A percentile compares a stretch with the other conserved stretches of the same genome.
These are phyloP conservation scores for Panus rudis DNA, from an alignment of 768 basidiomycete species.

Conservation along the genomic window DNA sequence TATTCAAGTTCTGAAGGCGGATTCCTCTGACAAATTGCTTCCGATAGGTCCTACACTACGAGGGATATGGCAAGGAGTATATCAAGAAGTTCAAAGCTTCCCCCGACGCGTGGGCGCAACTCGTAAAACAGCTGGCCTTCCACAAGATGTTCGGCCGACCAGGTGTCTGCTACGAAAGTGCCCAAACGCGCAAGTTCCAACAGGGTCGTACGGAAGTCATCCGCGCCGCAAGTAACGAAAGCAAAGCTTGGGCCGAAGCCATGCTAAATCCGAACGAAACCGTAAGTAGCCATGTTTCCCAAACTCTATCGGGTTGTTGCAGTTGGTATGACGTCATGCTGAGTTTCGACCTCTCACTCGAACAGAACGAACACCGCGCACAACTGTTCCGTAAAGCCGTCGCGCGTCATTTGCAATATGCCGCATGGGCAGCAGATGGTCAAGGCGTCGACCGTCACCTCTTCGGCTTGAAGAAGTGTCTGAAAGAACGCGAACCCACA, in stretches of 20 bases:
- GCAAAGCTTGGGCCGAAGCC: constrained; percentile 80
- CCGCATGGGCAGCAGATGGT: constrained; percentile 87
- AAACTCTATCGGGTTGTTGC: not conserved
- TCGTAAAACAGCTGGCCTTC: constrained; percentile 95
- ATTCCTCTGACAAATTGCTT: not conserved
- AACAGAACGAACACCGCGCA: constrained; percentile 49
- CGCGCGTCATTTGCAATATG: constrained; percentile 79
- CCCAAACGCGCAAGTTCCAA: constrained; percentile 90
- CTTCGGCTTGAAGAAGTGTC: constrained; percentile 83
- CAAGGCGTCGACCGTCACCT: constrained; percentile 94
- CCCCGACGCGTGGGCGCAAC: constrained; percentile 93
- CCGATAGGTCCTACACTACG: constrained; percentile 23
- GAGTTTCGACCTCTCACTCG: not conserved
- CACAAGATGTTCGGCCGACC: constrained; percentile 74
- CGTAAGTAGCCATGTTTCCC: constrained; percentile 29
- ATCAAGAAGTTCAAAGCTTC: constrained; percentile 80
- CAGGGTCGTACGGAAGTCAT: constrained; percentile 94
- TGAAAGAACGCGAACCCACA: constrained; percentile 63
- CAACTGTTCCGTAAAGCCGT: constrained; percentile 70
- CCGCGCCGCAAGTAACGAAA: constrained; percentile 75
- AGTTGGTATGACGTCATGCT: not conserved
- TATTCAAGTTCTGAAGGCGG: not conserved
- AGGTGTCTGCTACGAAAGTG: constrained; percentile 86
- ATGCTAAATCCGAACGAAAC: constrained; percentile 59
- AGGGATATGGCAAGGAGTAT: constrained; percentile 70